These are phyloP conservation scores for Aspergillus sclerotioniger DNA, from an alignment of 495 filamentous ascomycete genomes.

Conservation along the genomic window DNA sequence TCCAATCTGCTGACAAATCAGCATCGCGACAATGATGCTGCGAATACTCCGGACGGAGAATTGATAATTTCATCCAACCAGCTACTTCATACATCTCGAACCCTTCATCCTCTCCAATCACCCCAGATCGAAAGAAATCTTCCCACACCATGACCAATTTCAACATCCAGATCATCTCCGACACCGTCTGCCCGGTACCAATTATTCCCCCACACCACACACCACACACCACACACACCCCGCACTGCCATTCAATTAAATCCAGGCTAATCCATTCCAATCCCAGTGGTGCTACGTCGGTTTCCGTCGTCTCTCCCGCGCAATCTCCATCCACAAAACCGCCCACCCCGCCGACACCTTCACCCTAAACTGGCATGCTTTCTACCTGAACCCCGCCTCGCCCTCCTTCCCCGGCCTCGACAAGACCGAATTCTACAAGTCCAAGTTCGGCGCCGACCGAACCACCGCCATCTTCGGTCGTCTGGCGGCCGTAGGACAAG, in stretches of 20 bases:
- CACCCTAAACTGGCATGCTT: constrained; percentile 69
- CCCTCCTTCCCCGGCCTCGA: constrained; percentile 53
- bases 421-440: constrained; percentile 53
- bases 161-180: constrained; percentile 69
- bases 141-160: constrained; percentile 66
- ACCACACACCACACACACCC: background rate
- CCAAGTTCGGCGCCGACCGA: constrained; percentile 61
- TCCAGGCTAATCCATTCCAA: constrained; percentile 11
- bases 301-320: constrained; percentile 67
- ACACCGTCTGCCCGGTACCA: constrained; percentile 72
- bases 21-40: background rate
- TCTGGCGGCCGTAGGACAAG: constrained; percentile 55
- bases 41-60: no score
- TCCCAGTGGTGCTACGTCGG: constrained; percentile 76
- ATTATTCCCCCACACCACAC: background rate
- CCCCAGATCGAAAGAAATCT: background rate
- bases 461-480: constrained; percentile 54
- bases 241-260: constrained; percentile 3
- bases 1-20: constrained; percentile 20
- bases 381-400: constrained; percentile 71
- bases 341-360: constrained; percentile 66
- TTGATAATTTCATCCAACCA: background rate
- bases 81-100: background rate
- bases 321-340: constrained; percentile 63
- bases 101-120: background rate